Percentiles rank a stretch among this genome's conserved stretches.
phyloP scores from a whole-genome alignment of 202 grass and related monocot genomes.

The Zoysia matrella region DNA sequence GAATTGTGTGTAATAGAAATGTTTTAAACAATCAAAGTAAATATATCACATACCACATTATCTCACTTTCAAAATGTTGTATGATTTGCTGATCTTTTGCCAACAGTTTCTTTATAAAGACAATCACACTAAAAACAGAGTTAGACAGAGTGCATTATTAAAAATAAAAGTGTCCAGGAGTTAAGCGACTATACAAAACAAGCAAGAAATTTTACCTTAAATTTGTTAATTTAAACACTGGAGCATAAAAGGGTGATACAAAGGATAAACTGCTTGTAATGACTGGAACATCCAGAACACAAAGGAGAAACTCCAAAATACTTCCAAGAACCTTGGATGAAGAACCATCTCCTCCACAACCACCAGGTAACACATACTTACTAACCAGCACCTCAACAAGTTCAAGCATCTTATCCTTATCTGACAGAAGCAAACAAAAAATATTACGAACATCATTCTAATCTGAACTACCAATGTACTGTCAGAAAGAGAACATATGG shows the following conservation, averaged over 20 bases:
- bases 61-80: constrained; percentile 60
- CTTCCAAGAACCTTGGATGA: constrained; percentile 61
- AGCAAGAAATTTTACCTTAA: constrained; percentile 53
- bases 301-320: constrained; percentile 79
- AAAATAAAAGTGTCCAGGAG: not conserved
- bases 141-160: constrained; percentile 11
- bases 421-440: constrained; percentile 46
- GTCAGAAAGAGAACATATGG: constrained; percentile 16
- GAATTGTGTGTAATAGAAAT: not conserved
- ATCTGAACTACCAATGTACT: constrained; percentile 33
- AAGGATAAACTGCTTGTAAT: constrained; percentile 60
- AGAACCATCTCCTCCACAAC: constrained; percentile 41
- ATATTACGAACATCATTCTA: constrained; percentile 28
- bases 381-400: constrained; percentile 65
- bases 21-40: constrained; percentile 26
- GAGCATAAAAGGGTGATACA: constrained; percentile 61
- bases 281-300: constrained; percentile 80
- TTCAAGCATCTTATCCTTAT: constrained; percentile 59
- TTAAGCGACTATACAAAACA: constrained; percentile 22
- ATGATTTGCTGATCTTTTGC: constrained; percentile 55
- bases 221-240: constrained; percentile 70
- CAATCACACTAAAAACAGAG: constrained; percentile 58
- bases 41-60: constrained; percentile 67
- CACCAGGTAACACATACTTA: constrained; percentile 60
- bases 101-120: constrained; percentile 71